Conservation (phyloP, 768 basidiomycete genomes). For the Leucosporidium yakuticum region DNA sequence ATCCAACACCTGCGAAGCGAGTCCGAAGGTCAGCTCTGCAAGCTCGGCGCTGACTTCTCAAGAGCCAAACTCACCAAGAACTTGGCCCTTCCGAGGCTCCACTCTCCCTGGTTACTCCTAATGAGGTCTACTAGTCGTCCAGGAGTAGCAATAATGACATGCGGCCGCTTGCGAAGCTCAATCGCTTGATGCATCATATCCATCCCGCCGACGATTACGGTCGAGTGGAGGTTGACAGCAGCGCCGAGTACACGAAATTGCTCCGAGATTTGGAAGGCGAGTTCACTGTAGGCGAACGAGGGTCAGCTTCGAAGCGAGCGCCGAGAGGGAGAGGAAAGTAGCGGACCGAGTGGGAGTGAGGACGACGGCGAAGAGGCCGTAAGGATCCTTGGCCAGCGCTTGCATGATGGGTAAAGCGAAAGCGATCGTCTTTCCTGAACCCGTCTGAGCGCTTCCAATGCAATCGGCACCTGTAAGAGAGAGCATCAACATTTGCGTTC, state of each 20-base stretch:
- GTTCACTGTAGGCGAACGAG: conserved; percentile 56
- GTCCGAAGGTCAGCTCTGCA: background rate
- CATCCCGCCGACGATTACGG: conserved; percentile 94
- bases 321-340: conserved; percentile 5
- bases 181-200: conserved; percentile 93
- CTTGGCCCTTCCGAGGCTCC: conserved; percentile 76
- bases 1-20: conserved; percentile 66
- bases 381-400: conserved; percentile 77
- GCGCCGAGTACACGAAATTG: conserved; percentile 88
- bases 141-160: conserved; percentile 91
- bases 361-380: conserved; percentile 87
- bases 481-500: conserved; percentile 2
- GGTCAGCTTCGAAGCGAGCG: background rate
- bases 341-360: conserved; percentile 87
- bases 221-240: conserved; percentile 70
- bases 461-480: conserved; percentile 71
- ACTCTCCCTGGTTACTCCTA: conserved; percentile 61
- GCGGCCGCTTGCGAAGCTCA: conserved; percentile 76
- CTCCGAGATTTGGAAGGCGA: conserved; percentile 95
- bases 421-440: conserved; percentile 94
- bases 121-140: conserved; percentile 90
- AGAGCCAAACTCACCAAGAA: conserved; percentile 60
- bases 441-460: conserved; percentile 96
- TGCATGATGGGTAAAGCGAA: conserved; percentile 95
- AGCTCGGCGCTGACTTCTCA: background rate